Conservation (phyloP, 1,284 basidiomycete genomes). For the Ustilago nuda region DNA sequence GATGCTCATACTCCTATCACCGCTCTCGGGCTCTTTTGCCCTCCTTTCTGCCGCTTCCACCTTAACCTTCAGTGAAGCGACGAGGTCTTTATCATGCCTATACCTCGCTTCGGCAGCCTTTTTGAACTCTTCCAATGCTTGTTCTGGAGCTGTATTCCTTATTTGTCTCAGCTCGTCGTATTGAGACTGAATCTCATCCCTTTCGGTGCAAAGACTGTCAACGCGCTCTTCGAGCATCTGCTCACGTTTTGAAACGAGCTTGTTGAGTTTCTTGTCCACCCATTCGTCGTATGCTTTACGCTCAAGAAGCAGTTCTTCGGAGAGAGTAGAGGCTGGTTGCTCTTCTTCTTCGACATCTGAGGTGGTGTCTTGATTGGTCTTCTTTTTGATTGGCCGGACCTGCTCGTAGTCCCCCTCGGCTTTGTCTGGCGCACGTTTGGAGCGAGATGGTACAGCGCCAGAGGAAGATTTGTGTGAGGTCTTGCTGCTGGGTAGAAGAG, state of each 20-base stretch:
- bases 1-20: constrained; percentile 42
- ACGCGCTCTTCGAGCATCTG: constrained; percentile 52
- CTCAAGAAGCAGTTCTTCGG: constrained; percentile 39
- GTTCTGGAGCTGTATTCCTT: constrained; percentile 55
- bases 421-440: constrained; percentile 21
- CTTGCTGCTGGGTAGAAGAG: constrained; percentile 10
- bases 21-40: constrained; percentile 26
- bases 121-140: constrained; percentile 56
- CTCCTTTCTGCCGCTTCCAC: constrained; percentile 50
- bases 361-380: not conserved
- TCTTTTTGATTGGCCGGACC: constrained; percentile 23
- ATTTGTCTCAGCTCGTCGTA: constrained; percentile 64
- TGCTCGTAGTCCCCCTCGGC: constrained; percentile 14
- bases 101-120: constrained; percentile 56
- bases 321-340: not conserved
- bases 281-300: constrained; percentile 37
- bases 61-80: constrained; percentile 50
- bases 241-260: constrained; percentile 43
- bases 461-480: constrained; percentile 16
- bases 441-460: constrained; percentile 3
- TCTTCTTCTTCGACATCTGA: constrained; percentile 16
- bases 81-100: constrained; percentile 45
- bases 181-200: constrained; percentile 62
- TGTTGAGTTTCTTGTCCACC: constrained; percentile 46
- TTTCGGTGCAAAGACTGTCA: constrained; percentile 46